A percentile compares a stretch with the other conserved stretches of the same genome.
Evolutionary conservation across 2,329 filamentous ascomycete species (phyloP).

Genomic region (Penicillium oxalicum): DNA sequence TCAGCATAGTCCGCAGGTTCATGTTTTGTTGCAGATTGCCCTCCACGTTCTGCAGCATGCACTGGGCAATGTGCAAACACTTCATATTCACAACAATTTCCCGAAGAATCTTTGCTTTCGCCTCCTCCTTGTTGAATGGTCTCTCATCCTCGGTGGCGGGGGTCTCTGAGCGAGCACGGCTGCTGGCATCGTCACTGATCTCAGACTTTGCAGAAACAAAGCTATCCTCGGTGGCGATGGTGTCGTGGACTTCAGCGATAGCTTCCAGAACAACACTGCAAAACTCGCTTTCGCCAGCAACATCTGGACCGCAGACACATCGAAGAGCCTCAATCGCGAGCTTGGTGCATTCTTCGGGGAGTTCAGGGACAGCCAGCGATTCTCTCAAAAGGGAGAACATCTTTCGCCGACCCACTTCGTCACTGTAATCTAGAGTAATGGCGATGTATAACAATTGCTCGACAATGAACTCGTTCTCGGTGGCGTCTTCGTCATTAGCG

Average conservation of each 20-base stretch:
- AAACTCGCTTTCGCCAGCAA: constrained; percentile 48
- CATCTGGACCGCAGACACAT: constrained; percentile 64
- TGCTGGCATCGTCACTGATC: constrained; percentile 60
- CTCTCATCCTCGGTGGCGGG: constrained; percentile 52
- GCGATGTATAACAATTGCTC: constrained; percentile 93
- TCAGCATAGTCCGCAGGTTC: constrained; percentile 93
- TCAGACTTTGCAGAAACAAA: constrained; percentile 93
- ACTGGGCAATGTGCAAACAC: constrained; percentile 93
- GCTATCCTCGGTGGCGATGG: constrained; percentile 72
- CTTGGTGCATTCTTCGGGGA: constrained; percentile 89
- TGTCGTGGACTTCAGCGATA: constrained; percentile 93
- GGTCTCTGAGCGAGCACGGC: constrained; percentile 39
- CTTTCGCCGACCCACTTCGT: constrained; percentile 88
- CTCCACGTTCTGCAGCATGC: constrained; percentile 90
- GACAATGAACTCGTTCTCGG: constrained; percentile 90
- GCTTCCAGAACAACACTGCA: constrained; percentile 68
- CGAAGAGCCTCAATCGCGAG: constrained; percentile 76
- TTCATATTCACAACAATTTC: constrained; percentile 98
- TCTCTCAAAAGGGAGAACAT: constrained; percentile 91
- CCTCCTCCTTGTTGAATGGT: constrained; percentile 48
- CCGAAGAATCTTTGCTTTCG: constrained; percentile 64
- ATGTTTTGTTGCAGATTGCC: constrained; percentile 83
- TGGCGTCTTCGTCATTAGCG: constrained; percentile 71
- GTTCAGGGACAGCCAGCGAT: constrained; percentile 73
- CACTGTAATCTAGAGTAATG: constrained; percentile 89